Evolutionary conservation across 2,329 filamentous ascomycete species (phyloP), one percentile per base, ranked within the genome.

Genomic region (Tolypocladium endophyticum): DNA sequence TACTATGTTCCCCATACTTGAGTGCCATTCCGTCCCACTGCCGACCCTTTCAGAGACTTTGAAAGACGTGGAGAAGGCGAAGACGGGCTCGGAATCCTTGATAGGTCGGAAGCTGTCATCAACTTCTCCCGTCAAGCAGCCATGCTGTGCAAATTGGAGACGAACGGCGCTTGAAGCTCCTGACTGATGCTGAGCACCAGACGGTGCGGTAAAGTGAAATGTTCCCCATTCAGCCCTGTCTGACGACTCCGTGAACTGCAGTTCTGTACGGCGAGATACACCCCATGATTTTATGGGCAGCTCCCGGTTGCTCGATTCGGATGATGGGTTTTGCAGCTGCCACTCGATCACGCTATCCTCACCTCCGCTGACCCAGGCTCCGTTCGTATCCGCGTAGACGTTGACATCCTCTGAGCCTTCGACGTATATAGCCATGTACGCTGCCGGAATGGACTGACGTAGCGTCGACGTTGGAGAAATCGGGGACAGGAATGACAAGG

Each of bases 151-250:
- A 72, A 95, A 96, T 1, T 80, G 78, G 63, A 85, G 83, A 58
- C 90, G 83, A 28, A 94, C 75, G 11, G 79, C 62, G 2, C 78
- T 80, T 8, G 90, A 88, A 25, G 84, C 85, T 36, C 89, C 90
- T 63, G 83, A 84, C 73, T 93, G 85, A 69, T 92, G 87, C 33
- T 81, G 77, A 23, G 83, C 84, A 68, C 87, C 81, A 63, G 79
- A 76, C 28, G 90, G 89, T 1, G 80, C 90, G 28, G 87, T 87
- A 69, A 95, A 90, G 72, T 90, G 83, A 60, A 95, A 72, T 35
- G 85, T 87, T 4, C 91, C 91, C 91, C 91, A 95, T 81, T 95
- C 90, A 1, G 88, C 83, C 52, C 87, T 87, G 67, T 95, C 91
- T 52, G 74, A 74, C 59, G 81, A 81, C 71, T 95, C 91, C 0